Evolutionary conservation across 2,329 filamentous ascomycete genomes (phyloP).

Genomic region (Camptophora hylomeconis): DNA sequence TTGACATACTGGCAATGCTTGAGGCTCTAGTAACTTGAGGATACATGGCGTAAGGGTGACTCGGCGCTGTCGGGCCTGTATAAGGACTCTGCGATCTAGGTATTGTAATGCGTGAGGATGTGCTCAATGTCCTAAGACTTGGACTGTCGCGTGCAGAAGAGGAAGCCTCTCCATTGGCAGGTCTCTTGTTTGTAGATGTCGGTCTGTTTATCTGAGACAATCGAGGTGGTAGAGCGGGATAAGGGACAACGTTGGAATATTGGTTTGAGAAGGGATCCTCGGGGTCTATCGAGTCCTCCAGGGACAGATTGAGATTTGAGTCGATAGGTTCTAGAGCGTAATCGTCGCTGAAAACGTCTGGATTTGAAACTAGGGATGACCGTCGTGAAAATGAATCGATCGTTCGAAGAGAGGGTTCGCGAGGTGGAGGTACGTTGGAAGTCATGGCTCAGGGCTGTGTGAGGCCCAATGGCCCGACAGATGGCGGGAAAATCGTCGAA

Average conservation of each 20-base stretch:
- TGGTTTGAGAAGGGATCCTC: constrained; percentile 21
- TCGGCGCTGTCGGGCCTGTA: constrained; percentile 57
- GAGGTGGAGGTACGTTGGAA: constrained; percentile 2
- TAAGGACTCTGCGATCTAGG: constrained; percentile 50
- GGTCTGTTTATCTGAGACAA: constrained; percentile 11
- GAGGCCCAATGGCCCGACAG: too few relatives aligned
- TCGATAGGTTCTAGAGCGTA: constrained; percentile 30
- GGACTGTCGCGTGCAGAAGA: too few relatives aligned
- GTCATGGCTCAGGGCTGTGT: too few relatives aligned
- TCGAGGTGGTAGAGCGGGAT: constrained; percentile 17
- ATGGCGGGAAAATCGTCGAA: too few relatives aligned
- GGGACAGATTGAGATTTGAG: constrained; percentile 18
- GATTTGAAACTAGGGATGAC: constrained; percentile 18
- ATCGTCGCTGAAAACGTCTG: constrained; percentile 37
- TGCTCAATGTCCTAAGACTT: constrained; percentile 31
- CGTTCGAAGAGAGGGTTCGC: constrained; percentile 3
- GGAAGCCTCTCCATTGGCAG: too few relatives aligned
- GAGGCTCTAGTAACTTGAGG: constrained; percentile 50
- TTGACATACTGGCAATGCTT: constrained; percentile 61
- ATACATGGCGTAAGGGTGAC: constrained; percentile 77
- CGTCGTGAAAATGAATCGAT: constrained; percentile 8
- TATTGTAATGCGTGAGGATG: constrained; percentile 32
- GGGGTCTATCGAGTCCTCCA: constrained; percentile 16
- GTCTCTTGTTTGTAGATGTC: too few relatives aligned
- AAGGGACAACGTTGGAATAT: constrained; percentile 15